Evolutionary conservation across 148 eudicot species (phyloP).

Genomic region (Pouteria glomerata): DNA sequence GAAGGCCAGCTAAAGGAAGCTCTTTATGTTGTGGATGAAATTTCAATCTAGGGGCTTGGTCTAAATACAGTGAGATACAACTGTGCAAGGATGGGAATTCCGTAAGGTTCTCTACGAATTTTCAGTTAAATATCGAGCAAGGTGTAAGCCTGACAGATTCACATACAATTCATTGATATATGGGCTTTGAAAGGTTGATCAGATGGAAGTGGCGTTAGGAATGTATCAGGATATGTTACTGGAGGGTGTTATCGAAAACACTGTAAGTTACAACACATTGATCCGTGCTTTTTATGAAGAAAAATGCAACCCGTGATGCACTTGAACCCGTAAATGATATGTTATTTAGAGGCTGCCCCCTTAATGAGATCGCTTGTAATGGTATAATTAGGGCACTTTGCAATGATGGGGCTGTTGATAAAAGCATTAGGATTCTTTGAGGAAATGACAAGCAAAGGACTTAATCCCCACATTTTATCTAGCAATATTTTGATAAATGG

Average conservation of each 20-base stretch:
- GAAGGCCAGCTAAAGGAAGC: constrained; percentile 58
- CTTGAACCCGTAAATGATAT: constrained; percentile 80
- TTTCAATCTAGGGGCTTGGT: constrained; percentile 57
- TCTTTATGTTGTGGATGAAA: constrained; percentile 38
- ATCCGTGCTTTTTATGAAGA: constrained; percentile 69
- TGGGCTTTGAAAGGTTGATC: constrained; percentile 67
- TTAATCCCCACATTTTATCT: constrained; percentile 40
- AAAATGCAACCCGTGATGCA: constrained; percentile 57
- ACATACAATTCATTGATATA: constrained; percentile 75
- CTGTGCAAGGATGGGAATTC: constrained; percentile 60
- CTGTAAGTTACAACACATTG: constrained; percentile 78
- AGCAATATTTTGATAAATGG: constrained; percentile 79
- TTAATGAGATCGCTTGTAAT: constrained; percentile 66
- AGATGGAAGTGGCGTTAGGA: constrained; percentile 63
- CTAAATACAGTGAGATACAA: constrained; percentile 71
- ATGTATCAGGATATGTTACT: constrained; percentile 69
- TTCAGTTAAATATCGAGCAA: constrained; percentile 42
- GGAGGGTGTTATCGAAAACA: constrained; percentile 89
- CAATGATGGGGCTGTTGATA: constrained; percentile 69
- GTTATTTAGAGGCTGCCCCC: constrained; percentile 77
- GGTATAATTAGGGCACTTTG: constrained; percentile 77
- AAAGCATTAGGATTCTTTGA: constrained; percentile 76
- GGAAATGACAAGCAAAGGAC: constrained; percentile 69
- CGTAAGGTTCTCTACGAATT: constrained; percentile 49
- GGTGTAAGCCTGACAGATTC: constrained; percentile 74